Evolutionary conservation across 2,329 filamentous ascomycete species (phyloP).

Genomic region (Fusarium beomiforme): DNA sequence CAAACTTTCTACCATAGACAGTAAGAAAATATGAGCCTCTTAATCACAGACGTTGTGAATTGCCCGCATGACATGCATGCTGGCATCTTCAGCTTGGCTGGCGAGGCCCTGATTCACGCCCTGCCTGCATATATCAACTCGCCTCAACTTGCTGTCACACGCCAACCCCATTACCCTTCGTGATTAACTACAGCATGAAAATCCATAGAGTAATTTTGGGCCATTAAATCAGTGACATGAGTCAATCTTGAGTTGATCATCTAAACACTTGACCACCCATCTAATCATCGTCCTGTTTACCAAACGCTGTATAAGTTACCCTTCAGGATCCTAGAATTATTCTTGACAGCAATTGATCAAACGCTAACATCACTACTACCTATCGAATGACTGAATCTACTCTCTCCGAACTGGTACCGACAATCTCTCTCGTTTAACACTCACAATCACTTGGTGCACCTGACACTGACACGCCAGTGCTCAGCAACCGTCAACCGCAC

Average conservation of each 20-base stretch:
- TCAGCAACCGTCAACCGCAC: not conserved
- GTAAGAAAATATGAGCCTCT: not conserved
- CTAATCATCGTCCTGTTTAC: not conserved
- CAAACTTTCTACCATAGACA: not conserved
- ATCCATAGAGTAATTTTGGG: not conserved
- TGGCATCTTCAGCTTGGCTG: not conserved
- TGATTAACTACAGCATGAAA: not conserved
- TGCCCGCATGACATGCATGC: not conserved
- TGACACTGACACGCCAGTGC: conserved; percentile 11
- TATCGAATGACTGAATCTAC: not conserved
- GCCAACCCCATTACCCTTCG: not conserved
- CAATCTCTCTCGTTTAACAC: not conserved
- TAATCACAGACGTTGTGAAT: not conserved
- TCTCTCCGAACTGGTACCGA: not conserved
- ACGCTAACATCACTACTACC: not conserved
- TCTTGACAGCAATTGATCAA: not conserved
- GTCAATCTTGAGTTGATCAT: not conserved
- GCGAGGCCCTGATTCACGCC: conserved; percentile 5
- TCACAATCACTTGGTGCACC: not conserved
- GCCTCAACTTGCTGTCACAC: conserved; percentile 5
- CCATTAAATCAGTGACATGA: not conserved
- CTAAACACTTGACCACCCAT: not conserved
- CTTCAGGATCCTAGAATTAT: not conserved
- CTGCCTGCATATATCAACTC: not conserved
- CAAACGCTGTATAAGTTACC: not conserved